Conservation (phyloP, 495 filamentous ascomycete species). For the Clavariopsis aquatica region DNA sequence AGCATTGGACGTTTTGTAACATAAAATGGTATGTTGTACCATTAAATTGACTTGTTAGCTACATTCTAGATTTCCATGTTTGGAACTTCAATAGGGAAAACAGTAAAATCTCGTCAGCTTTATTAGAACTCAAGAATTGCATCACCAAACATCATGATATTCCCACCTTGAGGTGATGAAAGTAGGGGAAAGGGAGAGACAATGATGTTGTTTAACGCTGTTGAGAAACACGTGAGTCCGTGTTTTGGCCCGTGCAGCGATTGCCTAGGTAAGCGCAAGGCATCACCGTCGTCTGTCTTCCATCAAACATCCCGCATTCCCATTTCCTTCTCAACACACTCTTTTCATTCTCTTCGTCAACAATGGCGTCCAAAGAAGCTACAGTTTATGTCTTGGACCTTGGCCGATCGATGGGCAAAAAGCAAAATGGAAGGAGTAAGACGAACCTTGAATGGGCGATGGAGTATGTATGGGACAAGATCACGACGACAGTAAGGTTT, state of each 20-base stretch:
- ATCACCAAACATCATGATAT: too few relatives aligned
- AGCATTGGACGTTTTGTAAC: too few relatives aligned
- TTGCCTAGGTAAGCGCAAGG: not conserved
- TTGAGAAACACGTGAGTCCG: not conserved
- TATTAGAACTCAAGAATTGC: too few relatives aligned
- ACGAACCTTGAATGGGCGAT: slow-evolving; percentile 87
- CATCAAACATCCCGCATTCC: slow-evolving; percentile 2
- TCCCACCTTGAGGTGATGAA: too few relatives aligned
- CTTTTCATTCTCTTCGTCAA: slow-evolving; percentile 41
- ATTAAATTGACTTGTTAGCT: too few relatives aligned
- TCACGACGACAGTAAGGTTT: slow-evolving; percentile 68
- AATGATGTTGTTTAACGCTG: too few relatives aligned
- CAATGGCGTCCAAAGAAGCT: slow-evolving; percentile 92
- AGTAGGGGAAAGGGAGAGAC: not conserved
- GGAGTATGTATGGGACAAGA: slow-evolving; percentile 96
- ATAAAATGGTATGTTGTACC: too few relatives aligned
- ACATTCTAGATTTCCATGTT: too few relatives aligned
- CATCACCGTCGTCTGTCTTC: slow-evolving; percentile 15
- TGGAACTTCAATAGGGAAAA: too few relatives aligned
- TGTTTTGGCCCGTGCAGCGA: not conserved
- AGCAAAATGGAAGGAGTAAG: slow-evolving; percentile 68
- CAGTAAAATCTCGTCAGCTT: too few relatives aligned
- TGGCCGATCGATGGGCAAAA: slow-evolving; percentile 77
- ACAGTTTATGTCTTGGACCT: slow-evolving; percentile 91
- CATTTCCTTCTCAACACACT: slow-evolving; percentile 1